Evolutionary conservation across 2,329 filamentous ascomycete genomes (phyloP).

Genomic region (Hymenoscyphus fraxineus): DNA sequence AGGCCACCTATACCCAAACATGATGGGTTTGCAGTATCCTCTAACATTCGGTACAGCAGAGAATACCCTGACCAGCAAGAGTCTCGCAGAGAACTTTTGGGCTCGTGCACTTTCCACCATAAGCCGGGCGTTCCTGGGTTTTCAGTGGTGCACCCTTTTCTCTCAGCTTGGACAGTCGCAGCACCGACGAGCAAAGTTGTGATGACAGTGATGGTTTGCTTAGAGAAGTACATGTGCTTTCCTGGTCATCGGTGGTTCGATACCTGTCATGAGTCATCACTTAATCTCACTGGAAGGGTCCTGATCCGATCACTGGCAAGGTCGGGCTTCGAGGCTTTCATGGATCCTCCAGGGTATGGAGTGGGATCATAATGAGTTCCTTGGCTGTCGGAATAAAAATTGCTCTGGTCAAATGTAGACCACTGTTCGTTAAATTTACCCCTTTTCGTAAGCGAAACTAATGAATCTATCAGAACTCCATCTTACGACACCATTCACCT

Average conservation of each 20-base stretch:
- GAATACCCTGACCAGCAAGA: too few species aligned
- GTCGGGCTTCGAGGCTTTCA: conserved; percentile 37
- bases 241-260: conserved; percentile 21
- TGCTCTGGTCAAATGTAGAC: conserved; percentile 42
- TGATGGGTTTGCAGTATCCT: too few species aligned
- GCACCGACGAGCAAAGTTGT: too few species aligned
- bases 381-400: conserved; percentile 39
- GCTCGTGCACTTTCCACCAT: too few species aligned
- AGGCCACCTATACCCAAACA: too few species aligned
- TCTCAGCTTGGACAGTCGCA: too few species aligned
- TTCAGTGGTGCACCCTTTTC: too few species aligned
- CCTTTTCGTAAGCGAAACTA: neutral
- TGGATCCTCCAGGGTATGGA: conserved; percentile 42
- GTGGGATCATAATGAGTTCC: conserved; percentile 39
- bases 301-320: conserved; percentile 21
- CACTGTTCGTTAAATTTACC: conserved; percentile 31
- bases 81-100: too few species aligned
- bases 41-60: too few species aligned
- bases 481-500: conserved; percentile 43
- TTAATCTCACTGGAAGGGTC: conserved; percentile 39
- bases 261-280: conserved; percentile 38
- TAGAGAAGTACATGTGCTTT: too few species aligned
- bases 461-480: conserved; percentile 39
- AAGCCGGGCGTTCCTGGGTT: too few species aligned
- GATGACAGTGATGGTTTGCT: too few species aligned